A percentile compares a stretch with the other conserved stretches of the same genome.
Evolutionary conservation across 345 rosid genomes (phyloP).

Genomic region (Kandelia obovata): DNA sequence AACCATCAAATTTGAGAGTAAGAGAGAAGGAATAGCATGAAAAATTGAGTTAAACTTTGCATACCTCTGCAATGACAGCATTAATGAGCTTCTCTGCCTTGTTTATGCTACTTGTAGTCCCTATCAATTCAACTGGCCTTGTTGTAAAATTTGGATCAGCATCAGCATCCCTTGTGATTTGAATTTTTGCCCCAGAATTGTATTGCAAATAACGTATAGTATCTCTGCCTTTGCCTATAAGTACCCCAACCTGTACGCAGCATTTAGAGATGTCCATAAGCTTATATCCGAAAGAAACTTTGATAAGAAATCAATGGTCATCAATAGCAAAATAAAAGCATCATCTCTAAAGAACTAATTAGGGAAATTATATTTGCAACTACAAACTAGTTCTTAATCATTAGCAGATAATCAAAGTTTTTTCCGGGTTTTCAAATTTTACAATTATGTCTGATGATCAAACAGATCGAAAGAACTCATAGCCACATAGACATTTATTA

Average conservation of each 20-base stretch:
- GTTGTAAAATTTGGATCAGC: constrained; percentile 64
- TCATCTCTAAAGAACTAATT: too few species aligned
- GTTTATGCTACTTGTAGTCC: constrained; percentile 51
- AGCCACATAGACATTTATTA: not conserved
- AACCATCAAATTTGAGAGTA: not conserved
- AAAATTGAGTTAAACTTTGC: not conserved
- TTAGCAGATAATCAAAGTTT: too few species aligned
- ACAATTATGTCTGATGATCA: too few species aligned
- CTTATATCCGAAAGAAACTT: not conserved
- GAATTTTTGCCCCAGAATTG: constrained; percentile 92
- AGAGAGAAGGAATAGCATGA: not conserved
- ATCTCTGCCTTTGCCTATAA: constrained; percentile 92
- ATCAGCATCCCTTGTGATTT: constrained; percentile 81
- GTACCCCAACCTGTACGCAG: constrained; percentile 72
- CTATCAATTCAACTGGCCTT: constrained; percentile 83
- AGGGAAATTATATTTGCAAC: too few species aligned
- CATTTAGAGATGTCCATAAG: not conserved
- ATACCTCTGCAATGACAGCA: constrained; percentile 84
- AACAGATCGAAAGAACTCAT: too few species aligned
- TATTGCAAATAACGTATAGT: constrained; percentile 68
- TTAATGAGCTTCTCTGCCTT: constrained; percentile 79
- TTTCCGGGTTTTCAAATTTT: too few species aligned
- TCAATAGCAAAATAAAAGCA: not conserved
- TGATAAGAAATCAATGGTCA: not conserved
- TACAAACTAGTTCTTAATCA: too few species aligned